These are phyloP conservation scores for Aegilops sharonensis DNA, from an alignment of 176 grass and related monocot genomes.

Conservation along the genomic window DNA sequence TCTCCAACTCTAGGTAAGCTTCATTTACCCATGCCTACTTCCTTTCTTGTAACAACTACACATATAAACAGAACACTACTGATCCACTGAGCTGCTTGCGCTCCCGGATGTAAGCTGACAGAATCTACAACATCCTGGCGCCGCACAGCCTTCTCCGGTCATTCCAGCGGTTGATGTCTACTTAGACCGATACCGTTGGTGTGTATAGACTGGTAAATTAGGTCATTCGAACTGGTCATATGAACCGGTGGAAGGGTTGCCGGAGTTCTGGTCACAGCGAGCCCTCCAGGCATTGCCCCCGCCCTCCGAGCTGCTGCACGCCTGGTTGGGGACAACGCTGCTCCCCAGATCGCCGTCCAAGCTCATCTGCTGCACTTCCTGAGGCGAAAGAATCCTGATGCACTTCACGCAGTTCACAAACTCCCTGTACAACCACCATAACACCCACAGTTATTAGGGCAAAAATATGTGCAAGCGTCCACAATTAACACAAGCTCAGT, in stretches of 20 bases:
- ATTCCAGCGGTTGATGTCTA: not conserved
- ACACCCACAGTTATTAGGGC: slow-evolving; percentile 12
- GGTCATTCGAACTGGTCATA: slow-evolving; percentile 80
- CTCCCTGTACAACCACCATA: slow-evolving; percentile 49
- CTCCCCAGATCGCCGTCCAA: slow-evolving; percentile 71
- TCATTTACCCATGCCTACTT: slow-evolving; percentile 36
- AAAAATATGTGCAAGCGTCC: not conserved
- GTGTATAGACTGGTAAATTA: slow-evolving; percentile 4
- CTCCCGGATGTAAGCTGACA: slow-evolving; percentile 24
- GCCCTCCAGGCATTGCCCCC: slow-evolving; percentile 63
- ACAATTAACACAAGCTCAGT: not conserved
- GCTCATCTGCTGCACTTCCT: slow-evolving; percentile 82
- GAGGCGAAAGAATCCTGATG: slow-evolving; percentile 73
- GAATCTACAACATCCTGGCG: slow-evolving; percentile 38
- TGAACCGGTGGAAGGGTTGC: slow-evolving; percentile 71
- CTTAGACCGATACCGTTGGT: not conserved
- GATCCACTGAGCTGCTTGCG: slow-evolving; percentile 27
- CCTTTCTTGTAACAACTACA: slow-evolving; percentile 45
- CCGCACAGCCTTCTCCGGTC: not conserved
- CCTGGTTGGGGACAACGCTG: slow-evolving; percentile 56
- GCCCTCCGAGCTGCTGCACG: slow-evolving; percentile 61
- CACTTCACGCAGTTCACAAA: slow-evolving; percentile 71
- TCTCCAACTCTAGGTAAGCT: slow-evolving; percentile 25
- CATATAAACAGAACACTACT: slow-evolving; percentile 55
- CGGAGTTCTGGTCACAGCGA: slow-evolving; percentile 71